Evolutionary conservation across 2,329 filamentous ascomycete genomes (phyloP).

Genomic region (Capronia coronata): DNA sequence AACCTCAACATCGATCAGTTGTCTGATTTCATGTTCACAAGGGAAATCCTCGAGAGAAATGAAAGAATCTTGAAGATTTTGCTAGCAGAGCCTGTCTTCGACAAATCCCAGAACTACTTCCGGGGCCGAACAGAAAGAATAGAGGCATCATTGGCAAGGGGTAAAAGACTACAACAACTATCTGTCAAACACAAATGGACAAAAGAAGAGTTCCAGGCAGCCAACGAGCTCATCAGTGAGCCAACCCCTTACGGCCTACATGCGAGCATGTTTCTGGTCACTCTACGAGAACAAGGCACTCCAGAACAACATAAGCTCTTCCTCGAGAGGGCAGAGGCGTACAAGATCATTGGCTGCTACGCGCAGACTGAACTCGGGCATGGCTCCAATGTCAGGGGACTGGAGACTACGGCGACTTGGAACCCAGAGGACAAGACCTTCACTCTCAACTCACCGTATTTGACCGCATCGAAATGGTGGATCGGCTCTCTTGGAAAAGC

Average conservation of each 20-base stretch:
- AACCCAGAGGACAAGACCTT: slow-evolving; percentile 68
- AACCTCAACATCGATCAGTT: slow-evolving; percentile 62
- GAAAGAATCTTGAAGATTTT: slow-evolving; percentile 58
- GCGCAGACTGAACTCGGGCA: slow-evolving; percentile 76
- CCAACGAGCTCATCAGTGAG: slow-evolving; percentile 65
- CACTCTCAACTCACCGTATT: slow-evolving; percentile 63
- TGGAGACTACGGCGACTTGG: slow-evolving; percentile 69
- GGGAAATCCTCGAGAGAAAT: slow-evolving; percentile 56
- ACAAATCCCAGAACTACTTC: slow-evolving; percentile 74
- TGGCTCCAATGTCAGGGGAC: slow-evolving; percentile 66
- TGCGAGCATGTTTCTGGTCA: slow-evolving; percentile 64
- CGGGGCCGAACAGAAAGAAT: slow-evolving; percentile 63
- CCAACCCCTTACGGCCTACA: slow-evolving; percentile 69
- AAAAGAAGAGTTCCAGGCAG: slow-evolving; percentile 56
- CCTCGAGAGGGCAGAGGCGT: slow-evolving; percentile 60
- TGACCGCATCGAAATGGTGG: slow-evolving; percentile 80
- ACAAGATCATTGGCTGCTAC: slow-evolving; percentile 71
- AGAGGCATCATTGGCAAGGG: slow-evolving; percentile 61
- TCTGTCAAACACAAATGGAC: slow-evolving; percentile 61
- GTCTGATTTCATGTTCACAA: slow-evolving; percentile 62
- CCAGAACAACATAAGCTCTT: slow-evolving; percentile 68
- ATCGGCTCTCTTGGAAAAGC: slow-evolving; percentile 70
- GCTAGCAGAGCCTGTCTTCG: slow-evolving; percentile 62
- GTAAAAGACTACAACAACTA: slow-evolving; percentile 63
- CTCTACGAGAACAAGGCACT: slow-evolving; percentile 63